phyloP scores from a whole-genome alignment of 2,329 filamentous ascomycete genomes.

The Dactylonectria macrodidyma region DNA sequence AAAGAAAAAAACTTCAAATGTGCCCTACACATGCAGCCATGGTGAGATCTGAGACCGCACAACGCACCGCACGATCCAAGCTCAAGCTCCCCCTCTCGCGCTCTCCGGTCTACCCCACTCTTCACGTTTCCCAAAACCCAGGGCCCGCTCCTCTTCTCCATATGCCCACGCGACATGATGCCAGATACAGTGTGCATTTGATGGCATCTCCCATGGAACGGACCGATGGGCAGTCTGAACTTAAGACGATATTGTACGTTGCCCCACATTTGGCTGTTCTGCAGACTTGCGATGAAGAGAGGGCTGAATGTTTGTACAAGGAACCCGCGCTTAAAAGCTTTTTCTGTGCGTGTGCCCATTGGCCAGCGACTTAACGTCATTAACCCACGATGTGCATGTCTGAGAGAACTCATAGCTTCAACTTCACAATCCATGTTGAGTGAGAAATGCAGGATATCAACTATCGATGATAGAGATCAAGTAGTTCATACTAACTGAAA shows the following conservation, averaged over 20 bases:
- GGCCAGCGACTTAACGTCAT: background rate
- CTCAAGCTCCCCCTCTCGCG: background rate
- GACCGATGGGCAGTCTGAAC: background rate
- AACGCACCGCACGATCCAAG: background rate
- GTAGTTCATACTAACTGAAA: slow-evolving; percentile 1
- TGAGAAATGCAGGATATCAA: background rate
- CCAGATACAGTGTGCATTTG: background rate
- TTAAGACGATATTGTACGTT: background rate
- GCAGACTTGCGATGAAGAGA: background rate
- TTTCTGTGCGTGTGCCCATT: background rate
- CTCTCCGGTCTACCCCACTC: background rate
- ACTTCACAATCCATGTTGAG: background rate
- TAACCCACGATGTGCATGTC: background rate
- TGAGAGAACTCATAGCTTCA: background rate
- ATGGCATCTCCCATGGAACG: background rate
- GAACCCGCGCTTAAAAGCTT: background rate
- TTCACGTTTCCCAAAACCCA: background rate
- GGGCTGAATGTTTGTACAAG: background rate
- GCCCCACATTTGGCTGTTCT: background rate
- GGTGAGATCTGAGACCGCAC: slow-evolving; percentile 3
- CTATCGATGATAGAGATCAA: background rate
- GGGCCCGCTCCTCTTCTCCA: no score
- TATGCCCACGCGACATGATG: background rate
- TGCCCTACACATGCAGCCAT: background rate
- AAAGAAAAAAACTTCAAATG: background rate